Percentiles rank a stretch among this genome's conserved stretches.
Conservation (phyloP, 169 alveolate genomes). For the Eimeria tenella region DNA sequence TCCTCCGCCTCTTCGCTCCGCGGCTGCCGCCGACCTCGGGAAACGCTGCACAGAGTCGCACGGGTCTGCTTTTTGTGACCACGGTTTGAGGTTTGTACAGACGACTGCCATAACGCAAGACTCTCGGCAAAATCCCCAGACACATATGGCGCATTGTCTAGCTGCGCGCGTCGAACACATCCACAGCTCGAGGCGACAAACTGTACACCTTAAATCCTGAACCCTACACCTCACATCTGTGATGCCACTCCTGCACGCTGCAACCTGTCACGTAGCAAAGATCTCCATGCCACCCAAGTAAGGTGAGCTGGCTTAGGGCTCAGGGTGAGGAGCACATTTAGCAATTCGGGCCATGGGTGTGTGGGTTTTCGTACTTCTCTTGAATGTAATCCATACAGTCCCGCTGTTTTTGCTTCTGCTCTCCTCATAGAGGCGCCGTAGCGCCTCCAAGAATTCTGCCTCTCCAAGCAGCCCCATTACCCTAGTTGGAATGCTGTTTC, state of each 20-base stretch:
- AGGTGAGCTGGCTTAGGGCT: neutral
- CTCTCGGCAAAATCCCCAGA: too few relatives aligned
- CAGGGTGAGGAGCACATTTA: neutral
- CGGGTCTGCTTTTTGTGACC: neutral
- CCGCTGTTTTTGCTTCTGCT: conserved; percentile 44
- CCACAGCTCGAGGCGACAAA: too few relatives aligned
- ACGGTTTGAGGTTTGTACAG: too few relatives aligned
- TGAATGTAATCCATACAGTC: conserved; percentile 45
- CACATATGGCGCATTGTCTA: too few relatives aligned
- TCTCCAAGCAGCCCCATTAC: conserved; percentile 63
- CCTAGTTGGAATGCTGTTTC: neutral
- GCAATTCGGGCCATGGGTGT: too few relatives aligned
- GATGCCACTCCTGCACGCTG: too few relatives aligned
- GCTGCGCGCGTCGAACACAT: too few relatives aligned
- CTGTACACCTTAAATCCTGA: too few relatives aligned
- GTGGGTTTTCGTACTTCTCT: conserved; percentile 7
- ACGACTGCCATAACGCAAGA: too few relatives aligned
- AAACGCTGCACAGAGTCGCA: conserved; percentile 34
- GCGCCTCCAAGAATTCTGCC: conserved; percentile 58
- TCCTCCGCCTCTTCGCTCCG: conserved; percentile 42
- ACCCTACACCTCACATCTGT: too few relatives aligned
- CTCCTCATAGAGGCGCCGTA: conserved; percentile 66
- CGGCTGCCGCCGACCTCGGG: conserved; percentile 45
- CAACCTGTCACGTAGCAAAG: too few relatives aligned
- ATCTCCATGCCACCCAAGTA: neutral